Base-by-base conservation (phyloP, 2,329 filamentous ascomycete species). In the Tolypocladium paradoxum region DNA sequence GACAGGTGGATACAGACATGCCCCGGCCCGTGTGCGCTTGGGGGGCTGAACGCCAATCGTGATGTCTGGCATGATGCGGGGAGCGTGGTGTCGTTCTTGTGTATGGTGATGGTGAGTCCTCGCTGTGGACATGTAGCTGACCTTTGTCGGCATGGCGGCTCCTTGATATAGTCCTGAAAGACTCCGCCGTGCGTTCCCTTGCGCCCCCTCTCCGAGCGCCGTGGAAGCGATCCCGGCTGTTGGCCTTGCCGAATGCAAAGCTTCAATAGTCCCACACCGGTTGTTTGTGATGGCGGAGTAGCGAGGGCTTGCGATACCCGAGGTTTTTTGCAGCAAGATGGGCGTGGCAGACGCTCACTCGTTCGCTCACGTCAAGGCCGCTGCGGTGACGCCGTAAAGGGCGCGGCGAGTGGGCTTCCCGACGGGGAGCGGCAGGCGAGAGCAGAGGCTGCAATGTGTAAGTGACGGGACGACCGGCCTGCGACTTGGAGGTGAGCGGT, bases 41-140 rank as follows among this genome's bases (percentile, higher is more conserved):
- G 65, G 62, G 8, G 65, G 65, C 24, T 64, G 61, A 36, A 65
- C 52, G 36, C 49, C 56, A 45, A 69, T 57, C 8, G 35, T 45
- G 35, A 52, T 52, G 31, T 47, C 34, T 31, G 52, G 24, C 56
- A 60, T 59, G n/a, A 34, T 54, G 46, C n/a, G 16, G 45, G 35
- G 20, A 12, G 31, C 14, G 46, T 24, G 16, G 12, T 16, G 5
- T 3, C 35, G 34, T 37, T 50, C 22, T 22, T 27, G 37, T 6
- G 20, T 27, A 20, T 48, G 18, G 11, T 20, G 36, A 20, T 24
- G 33, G 27, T 20, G n/a, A 48, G 18, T 33, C 14, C 9, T 45
- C 18, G 31, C 18, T 16, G 48, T 38, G 22, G 46, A 34, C 31
- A 35, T 40, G 29, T 46, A 46, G 12, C 20, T 24, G 9, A 55